Evolutionary conservation across 2,329 filamentous ascomycete genomes (phyloP).

Genomic region (Calcarisporium arbuscula): DNA sequence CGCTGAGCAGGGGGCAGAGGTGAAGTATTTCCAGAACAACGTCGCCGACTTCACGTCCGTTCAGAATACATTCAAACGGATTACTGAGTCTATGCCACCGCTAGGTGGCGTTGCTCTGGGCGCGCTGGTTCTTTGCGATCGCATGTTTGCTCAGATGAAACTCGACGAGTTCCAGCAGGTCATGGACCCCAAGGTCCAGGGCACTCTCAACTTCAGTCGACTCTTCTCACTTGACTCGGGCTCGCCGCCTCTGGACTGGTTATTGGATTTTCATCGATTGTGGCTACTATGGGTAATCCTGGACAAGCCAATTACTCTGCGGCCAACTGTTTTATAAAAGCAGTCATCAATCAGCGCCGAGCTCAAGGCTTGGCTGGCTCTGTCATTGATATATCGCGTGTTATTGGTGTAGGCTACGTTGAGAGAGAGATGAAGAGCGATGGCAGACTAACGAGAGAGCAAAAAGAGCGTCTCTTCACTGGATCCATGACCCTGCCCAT

Average conservation of each 20-base stretch:
- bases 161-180: too few species aligned
- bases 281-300: conserved; percentile 17
- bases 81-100: neutral
- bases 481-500: too few species aligned
- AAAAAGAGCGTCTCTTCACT: too few species aligned
- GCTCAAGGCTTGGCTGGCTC: neutral
- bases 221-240: too few species aligned
- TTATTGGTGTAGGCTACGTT: conserved; percentile 3
- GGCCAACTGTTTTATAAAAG: conserved; percentile 1
- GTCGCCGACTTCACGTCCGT: too few species aligned
- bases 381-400: neutral
- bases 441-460: neutral
- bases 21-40: too few species aligned
- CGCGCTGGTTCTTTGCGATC: neutral
- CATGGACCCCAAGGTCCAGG: conserved; percentile 3
- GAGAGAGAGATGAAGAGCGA: neutral
- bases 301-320: conserved; percentile 3
- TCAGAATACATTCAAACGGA: too few species aligned
- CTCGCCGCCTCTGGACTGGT: too few species aligned
- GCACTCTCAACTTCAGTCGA: too few species aligned
- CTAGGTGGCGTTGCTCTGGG: conserved; percentile 1
- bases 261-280: conserved; percentile 28
- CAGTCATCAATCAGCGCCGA: conserved; percentile 1
- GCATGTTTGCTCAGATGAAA: conserved; percentile 1
- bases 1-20: too few species aligned